phyloP scores from a whole-genome alignment of 805 yeast species.

The Starmerella scarabaei region DNA sequence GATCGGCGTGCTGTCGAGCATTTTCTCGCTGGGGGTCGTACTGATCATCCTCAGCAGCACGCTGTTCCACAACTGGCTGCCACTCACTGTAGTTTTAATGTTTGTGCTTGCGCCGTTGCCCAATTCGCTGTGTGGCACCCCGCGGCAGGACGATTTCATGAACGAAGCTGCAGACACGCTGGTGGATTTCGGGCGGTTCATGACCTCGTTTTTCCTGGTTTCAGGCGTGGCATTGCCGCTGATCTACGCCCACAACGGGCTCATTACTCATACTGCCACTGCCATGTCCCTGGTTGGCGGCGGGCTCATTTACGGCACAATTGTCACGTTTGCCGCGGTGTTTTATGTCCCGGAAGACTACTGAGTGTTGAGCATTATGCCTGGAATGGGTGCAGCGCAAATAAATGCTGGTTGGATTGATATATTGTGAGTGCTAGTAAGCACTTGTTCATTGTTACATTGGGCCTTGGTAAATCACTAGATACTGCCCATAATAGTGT shows the following conservation, averaged over 20 bases:
- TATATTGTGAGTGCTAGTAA: not conserved
- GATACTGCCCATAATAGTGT: too few species aligned
- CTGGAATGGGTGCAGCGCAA: too few species aligned
- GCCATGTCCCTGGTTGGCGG: slow-evolving; percentile 76
- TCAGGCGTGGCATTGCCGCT: slow-evolving; percentile 68
- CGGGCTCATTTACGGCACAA: slow-evolving; percentile 65
- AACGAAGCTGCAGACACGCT: slow-evolving; percentile 37
- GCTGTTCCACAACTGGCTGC: slow-evolving; percentile 81
- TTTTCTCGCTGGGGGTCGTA: slow-evolving; percentile 80
- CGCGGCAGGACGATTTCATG: slow-evolving; percentile 49
- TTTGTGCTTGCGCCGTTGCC: slow-evolving; percentile 64
- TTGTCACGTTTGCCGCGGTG: slow-evolving; percentile 66
- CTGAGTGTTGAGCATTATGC: too few species aligned
- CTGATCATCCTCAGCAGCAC: slow-evolving; percentile 81
- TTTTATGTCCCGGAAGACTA: slow-evolving; percentile 46
- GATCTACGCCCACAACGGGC: slow-evolving; percentile 59
- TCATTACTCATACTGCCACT: slow-evolving; percentile 59
- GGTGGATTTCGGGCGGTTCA: slow-evolving; percentile 68
- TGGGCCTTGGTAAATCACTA: too few species aligned
- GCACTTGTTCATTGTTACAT: too few species aligned
- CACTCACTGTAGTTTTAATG: slow-evolving; percentile 58
- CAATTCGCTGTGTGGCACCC: slow-evolving; percentile 41
- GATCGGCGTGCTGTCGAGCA: slow-evolving; percentile 60
- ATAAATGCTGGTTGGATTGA: not conserved
- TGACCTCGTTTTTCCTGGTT: slow-evolving; percentile 62